phyloP scores from a whole-genome alignment of 2,329 filamentous ascomycete species.

The Fusarium nygamai region DNA sequence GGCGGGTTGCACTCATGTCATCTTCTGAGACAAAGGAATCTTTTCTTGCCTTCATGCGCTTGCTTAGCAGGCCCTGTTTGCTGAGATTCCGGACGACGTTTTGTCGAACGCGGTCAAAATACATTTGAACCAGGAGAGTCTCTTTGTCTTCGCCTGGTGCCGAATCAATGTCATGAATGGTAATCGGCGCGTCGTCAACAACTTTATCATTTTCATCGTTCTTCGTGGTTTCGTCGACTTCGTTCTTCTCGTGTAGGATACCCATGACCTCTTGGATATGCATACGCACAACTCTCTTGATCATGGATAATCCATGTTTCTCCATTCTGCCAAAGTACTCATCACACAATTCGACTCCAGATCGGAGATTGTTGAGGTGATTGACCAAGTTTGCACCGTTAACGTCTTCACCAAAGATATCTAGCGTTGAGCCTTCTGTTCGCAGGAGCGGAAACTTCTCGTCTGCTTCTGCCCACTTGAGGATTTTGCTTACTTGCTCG shows the following conservation, averaged over 20 bases:
- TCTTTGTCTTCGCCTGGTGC: conserved; percentile 24
- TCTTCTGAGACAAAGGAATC: neutral
- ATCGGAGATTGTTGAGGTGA: conserved; percentile 17
- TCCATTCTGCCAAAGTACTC: conserved; percentile 18
- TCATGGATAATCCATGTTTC: neutral
- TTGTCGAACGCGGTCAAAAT: conserved; percentile 19
- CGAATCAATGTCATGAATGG: conserved; percentile 27
- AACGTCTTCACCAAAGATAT: conserved; percentile 14
- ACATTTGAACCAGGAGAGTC: conserved; percentile 19
- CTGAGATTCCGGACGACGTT: conserved; percentile 8
- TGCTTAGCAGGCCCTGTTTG: conserved; percentile 6
- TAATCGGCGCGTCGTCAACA: neutral
- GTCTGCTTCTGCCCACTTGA: conserved; percentile 23
- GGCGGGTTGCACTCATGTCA: neutral
- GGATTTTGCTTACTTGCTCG: conserved; percentile 4
- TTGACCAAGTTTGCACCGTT: conserved; percentile 27
- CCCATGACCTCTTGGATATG: conserved; percentile 31
- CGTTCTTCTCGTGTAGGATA: conserved; percentile 12
- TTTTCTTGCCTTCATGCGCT: conserved; percentile 1
- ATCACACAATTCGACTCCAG: conserved; percentile 24
- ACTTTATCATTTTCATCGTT: neutral
- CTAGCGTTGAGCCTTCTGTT: conserved; percentile 20
- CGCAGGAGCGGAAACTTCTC: conserved; percentile 13
- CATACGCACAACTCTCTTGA: conserved; percentile 20
- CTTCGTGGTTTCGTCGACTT: neutral